phyloP scores from a whole-genome alignment of 495 filamentous ascomycete species.

The Talaromyces trachyspermus region DNA sequence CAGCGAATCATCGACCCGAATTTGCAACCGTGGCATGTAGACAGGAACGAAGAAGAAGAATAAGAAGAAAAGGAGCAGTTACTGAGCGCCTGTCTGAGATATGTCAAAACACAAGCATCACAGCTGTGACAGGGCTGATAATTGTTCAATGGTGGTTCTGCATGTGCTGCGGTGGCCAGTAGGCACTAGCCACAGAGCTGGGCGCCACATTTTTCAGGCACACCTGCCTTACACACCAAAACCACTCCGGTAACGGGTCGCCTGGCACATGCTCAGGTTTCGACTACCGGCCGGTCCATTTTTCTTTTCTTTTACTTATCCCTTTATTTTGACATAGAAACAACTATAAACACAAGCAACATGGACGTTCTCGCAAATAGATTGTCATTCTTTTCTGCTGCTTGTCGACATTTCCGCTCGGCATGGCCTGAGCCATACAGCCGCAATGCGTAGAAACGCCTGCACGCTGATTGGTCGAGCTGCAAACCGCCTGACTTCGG shows the following conservation, averaged over 20 bases:
- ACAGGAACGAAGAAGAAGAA: neutral
- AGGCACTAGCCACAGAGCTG: neutral
- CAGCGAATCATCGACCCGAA: neutral
- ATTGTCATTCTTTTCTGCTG: too few relatives aligned
- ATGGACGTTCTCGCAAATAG: too few relatives aligned
- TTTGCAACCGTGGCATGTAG: constrained; percentile 4
- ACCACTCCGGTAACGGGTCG: constrained; percentile 2
- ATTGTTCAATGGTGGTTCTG: constrained; percentile 6
- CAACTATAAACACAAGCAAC: neutral
- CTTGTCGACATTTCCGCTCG: neutral
- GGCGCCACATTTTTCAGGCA: constrained; percentile 2
- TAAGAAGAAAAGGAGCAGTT: too few relatives aligned
- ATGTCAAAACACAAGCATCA: neutral
- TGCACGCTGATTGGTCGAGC: constrained; percentile 33
- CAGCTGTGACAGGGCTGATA: constrained; percentile 4
- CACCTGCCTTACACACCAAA: neutral
- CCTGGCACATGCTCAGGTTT: constrained; percentile 1
- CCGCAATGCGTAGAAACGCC: constrained; percentile 28
- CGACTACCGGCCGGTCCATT: constrained; percentile 3
- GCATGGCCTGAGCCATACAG: neutral
- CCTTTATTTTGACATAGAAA: neutral
- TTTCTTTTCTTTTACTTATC: neutral
- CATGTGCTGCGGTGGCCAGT: neutral
- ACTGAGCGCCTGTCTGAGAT: too few relatives aligned
- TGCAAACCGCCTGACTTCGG: constrained; percentile 7